Evolutionary conservation across 106 monocot species (phyloP), one percentile per base, ranked within the genome.

Genomic region (Hemerocallis citrina): DNA sequence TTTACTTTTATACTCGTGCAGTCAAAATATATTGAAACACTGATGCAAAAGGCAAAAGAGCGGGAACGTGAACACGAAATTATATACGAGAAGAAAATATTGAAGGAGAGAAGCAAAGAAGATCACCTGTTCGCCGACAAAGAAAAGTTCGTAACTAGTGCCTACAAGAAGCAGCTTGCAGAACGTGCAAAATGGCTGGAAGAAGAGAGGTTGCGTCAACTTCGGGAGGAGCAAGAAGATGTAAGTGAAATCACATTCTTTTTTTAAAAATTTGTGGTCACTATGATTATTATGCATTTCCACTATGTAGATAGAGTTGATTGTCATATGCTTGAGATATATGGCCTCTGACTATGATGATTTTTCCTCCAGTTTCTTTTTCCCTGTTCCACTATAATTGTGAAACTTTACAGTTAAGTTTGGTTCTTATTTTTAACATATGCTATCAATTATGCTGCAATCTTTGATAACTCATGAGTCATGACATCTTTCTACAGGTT

Each of bases 71-170:
- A 87, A 32, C 91, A 88, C 40, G 90, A 96, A 70, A 66, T 90
- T 51, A 58, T 90, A 55, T 59, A 84, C 65, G 96, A 96, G 68
- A 91, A 66, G 66, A 91, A 87, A 61, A 49, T 91, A 34, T 52
- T 79, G 25, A 96, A 91, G 61, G 96, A 96, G 69, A 81, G 91
- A 52, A 87, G 66, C 72, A 91, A 96, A 65, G 96, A 96, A 11
- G 96, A 96, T 49, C 87, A 96, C 67, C 72, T 87, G 0, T 88
- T 40, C 79, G 79, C 67, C 15, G 84, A 85, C 59, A 96, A 96
- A 66, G 91, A 90, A 43, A 96, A 91, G 46, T 96, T 91, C 77
- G 84, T 96, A n/a, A 96, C 96, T 40, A 70, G 71, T 57, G 90
- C 87, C 31, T 96, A 96, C 59, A 87, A 72, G 55, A 78, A 88